Evolutionary conservation across 1,139 yeast genomes (phyloP).

Genomic region (Blastobotrys elegans): DNA sequence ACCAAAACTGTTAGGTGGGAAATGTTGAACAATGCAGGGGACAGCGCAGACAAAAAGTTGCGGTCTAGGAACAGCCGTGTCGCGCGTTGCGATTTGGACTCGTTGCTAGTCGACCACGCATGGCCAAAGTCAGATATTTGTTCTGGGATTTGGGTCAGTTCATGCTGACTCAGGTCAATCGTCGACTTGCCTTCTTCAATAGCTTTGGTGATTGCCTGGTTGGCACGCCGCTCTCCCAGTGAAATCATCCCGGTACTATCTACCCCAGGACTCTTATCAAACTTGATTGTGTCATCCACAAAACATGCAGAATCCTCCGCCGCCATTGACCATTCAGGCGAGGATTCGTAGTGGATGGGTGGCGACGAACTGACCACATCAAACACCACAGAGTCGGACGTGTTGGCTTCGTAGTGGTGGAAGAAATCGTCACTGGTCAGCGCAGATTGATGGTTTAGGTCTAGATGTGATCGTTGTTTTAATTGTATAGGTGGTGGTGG

Average conservation of each 20-base stretch:
- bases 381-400: slow-evolving; percentile 8
- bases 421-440: slow-evolving; percentile 7
- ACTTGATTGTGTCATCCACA: slow-evolving; percentile 6
- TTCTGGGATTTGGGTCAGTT: slow-evolving; percentile 45
- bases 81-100: slow-evolving; percentile 21
- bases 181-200: slow-evolving; percentile 36
- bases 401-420: neutral
- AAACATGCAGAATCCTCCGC: slow-evolving; percentile 4
- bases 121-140: slow-evolving; percentile 52
- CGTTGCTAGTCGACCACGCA: slow-evolving; percentile 33
- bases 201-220: slow-evolving; percentile 24
- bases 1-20: slow-evolving; percentile 49
- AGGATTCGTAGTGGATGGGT: neutral
- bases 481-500: neutral
- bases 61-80: slow-evolving; percentile 46
- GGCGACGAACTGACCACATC: slow-evolving; percentile 7
- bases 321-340: slow-evolving; percentile 1
- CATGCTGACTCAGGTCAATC: slow-evolving; percentile 43
- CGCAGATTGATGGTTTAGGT: neutral
- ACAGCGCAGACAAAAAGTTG: slow-evolving; percentile 47
- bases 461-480: slow-evolving; percentile 2
- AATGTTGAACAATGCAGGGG: slow-evolving; percentile 48
- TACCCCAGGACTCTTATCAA: neutral
- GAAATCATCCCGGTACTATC: neutral
- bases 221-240: neutral